These are phyloP conservation scores for Bauhinia variegata DNA, from an alignment of 306 rosid species.

Conservation along the genomic window DNA sequence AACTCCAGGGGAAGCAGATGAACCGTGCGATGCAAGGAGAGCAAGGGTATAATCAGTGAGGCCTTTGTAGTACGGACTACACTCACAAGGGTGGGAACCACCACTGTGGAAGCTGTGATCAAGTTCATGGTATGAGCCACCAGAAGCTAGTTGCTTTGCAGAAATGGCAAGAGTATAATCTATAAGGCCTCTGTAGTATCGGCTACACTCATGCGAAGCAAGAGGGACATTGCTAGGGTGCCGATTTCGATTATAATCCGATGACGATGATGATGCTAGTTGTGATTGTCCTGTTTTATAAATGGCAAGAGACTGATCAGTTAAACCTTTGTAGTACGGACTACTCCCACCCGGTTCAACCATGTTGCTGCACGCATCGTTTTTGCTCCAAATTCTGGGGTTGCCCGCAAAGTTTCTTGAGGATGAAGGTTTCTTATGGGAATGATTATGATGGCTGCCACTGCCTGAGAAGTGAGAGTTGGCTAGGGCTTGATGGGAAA, in stretches of 20 bases:
- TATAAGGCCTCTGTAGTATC: slow-evolving; percentile 48
- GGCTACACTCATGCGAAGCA: slow-evolving; percentile 22
- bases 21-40: neutral
- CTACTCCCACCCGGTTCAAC: no score
- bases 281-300: neutral
- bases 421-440: no score
- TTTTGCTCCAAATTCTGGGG: no score
- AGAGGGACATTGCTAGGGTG: neutral
- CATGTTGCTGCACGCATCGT: no score
- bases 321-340: slow-evolving; percentile 40
- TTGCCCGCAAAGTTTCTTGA: no score
- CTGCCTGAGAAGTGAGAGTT: no score
- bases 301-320: slow-evolving; percentile 45
- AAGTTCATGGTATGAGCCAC: neutral
- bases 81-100: neutral
- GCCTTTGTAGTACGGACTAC: slow-evolving; percentile 48
- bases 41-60: slow-evolving; percentile 40
- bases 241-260: neutral
- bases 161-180: slow-evolving; percentile 33
- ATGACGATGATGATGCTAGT: neutral
- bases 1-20: neutral
- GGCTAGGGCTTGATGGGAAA: no score
- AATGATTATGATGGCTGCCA: no score
- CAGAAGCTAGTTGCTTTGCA: neutral
- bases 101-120: no score